A percentile compares a stretch with the other conserved stretches of the same genome.
These are phyloP conservation scores for Nannochloropsis salina DNA, from an alignment of 108 stramenopile genomes.

Conservation along the genomic window DNA sequence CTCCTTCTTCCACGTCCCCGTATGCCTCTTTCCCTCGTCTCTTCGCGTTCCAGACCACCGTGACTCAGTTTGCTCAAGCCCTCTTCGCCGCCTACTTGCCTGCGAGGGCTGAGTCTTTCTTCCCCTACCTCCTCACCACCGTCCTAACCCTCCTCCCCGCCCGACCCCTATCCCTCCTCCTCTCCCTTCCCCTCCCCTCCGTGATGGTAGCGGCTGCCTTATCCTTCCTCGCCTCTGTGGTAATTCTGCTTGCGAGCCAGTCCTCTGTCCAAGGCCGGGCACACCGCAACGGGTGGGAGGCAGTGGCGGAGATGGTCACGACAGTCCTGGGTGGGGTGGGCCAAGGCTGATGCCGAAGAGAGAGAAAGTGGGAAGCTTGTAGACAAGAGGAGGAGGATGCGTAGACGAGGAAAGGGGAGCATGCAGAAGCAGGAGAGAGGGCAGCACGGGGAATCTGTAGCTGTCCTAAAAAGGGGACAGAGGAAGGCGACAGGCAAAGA, in stretches of 20 bases:
- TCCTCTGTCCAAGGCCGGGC: background rate
- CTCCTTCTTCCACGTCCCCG: background rate
- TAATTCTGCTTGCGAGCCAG: background rate
- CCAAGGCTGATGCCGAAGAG: background rate
- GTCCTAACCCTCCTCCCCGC: background rate
- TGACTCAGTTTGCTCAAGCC: background rate
- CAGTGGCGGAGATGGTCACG: background rate
- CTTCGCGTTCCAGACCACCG: background rate
- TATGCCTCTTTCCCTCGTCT: background rate
- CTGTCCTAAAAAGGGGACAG: too few species aligned
- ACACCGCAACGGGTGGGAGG: background rate
- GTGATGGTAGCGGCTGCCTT: slow-evolving; percentile 8
- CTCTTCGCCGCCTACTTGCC: background rate
- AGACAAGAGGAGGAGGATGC: too few species aligned
- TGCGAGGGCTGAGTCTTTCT: background rate
- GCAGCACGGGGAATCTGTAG: too few species aligned
- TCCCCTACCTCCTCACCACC: slow-evolving; percentile 5
- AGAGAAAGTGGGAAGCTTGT: too few species aligned
- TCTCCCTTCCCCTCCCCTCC: background rate
- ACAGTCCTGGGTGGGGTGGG: background rate
- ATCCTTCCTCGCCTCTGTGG: background rate
- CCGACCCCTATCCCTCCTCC: background rate
- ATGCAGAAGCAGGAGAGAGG: too few species aligned
- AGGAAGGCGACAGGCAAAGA: too few species aligned
- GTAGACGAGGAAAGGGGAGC: too few species aligned